A percentile compares a stretch with the other conserved stretches of the same genome.
Conservation (phyloP, 208 protist species). For the Herpetomonas muscarum region DNA sequence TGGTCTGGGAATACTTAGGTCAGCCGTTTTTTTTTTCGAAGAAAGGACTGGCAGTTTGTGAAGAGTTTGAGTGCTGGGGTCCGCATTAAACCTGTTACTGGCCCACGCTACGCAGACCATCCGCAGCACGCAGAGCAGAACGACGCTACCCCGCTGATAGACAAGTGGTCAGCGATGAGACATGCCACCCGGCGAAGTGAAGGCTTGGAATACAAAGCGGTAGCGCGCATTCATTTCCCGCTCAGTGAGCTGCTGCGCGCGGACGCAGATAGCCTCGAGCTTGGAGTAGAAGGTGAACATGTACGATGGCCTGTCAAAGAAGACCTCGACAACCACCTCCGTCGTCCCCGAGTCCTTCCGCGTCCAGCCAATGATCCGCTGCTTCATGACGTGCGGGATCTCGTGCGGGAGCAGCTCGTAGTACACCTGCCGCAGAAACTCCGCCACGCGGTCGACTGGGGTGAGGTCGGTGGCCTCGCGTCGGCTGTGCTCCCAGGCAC, state of each 20-base stretch:
- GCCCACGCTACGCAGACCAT: too few species aligned
- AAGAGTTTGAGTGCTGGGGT: too few species aligned
- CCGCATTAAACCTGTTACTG: too few species aligned
- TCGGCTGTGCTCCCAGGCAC: conserved; percentile 64
- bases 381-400: conserved; percentile 78
- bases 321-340: conserved; percentile 89
- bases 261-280: conserved; percentile 76
- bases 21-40: too few species aligned
- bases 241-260: conserved; percentile 62
- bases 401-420: conserved; percentile 85
- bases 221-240: conserved; percentile 55
- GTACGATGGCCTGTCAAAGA: conserved; percentile 84
- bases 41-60: too few species aligned
- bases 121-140: too few species aligned
- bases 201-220: conserved; percentile 87
- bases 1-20: too few species aligned
- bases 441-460: conserved; percentile 67
- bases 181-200: conserved; percentile 72
- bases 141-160: too few species aligned
- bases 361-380: conserved; percentile 86
- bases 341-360: conserved; percentile 71
- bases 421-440: conserved; percentile 79
- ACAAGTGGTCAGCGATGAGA: conserved; percentile 19
- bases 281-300: conserved; percentile 90
- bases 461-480: conserved; percentile 66